Base-by-base conservation (phyloP, 108 stramenopile species). In the Skeletonema potamos region DNA sequence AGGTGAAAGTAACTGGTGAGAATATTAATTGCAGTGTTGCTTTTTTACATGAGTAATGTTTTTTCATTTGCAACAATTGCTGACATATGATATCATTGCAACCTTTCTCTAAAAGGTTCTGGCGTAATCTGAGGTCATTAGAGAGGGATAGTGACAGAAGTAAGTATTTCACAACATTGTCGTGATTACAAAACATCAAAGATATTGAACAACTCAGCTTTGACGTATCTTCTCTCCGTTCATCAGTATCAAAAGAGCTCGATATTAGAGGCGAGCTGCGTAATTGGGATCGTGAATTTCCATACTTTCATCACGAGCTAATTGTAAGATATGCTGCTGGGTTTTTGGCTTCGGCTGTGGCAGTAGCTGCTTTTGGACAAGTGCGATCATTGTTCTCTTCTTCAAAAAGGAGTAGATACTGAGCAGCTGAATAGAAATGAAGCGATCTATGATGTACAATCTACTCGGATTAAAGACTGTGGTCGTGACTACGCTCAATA, bases 231-330 rank as follows among this genome's bases (percentile, higher is more conserved):
- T 41, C 39, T n/a, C 39, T 41, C 1, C 15, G 39, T n/a, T 41
- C 39, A 41, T 2, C 39, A 17, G 54, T 86, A 56, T 62, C 81
- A 26, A 81, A 83, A 48, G 93, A 94, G 76, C 48, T 92, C 37
- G 90, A 94, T 39, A 82, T 91, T 22, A 79, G 93, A 58, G 27
- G 73, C 18, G 79, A 90, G 28, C 72, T 94, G 33, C 75, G 90
- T 15, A 37, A 80, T 15, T 94, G 93, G 93, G 93, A 94, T 33
- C 58, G 75, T 34, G 79, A 86, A 33, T 87, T 85, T 72, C 92
- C 92, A 11, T 87, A 85, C 60, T 78, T 94, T 44, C 90, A 92
- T 74, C 93, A 94, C 60, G 93, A 94, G 71, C 56, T 94, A 51
- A 74, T 94, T 43, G 87, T 94, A 0, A 80, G 93, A 54, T 92